Conservation (phyloP, 2,329 filamentous ascomycete species). For the Xylaria sp. region DNA sequence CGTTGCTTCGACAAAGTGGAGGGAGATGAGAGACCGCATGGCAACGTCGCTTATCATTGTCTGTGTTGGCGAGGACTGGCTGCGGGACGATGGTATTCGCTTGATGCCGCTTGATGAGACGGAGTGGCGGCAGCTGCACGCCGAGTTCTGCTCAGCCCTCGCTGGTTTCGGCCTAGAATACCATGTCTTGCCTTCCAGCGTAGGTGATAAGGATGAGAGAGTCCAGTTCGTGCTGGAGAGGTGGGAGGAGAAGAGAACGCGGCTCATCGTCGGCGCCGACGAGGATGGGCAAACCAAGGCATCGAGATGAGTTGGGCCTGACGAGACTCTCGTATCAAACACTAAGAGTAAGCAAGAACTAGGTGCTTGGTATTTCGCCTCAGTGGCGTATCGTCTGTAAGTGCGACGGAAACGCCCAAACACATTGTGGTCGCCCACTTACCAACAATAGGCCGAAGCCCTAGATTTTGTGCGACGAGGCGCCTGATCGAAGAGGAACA, state of each 20-base stretch:
- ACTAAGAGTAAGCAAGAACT: too few relatives aligned
- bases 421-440: too few relatives aligned
- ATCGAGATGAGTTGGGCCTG: too few relatives aligned
- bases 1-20: background rate
- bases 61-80: constrained; percentile 15
- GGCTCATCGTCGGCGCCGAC: background rate
- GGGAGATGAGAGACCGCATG: constrained; percentile 6
- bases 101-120: constrained; percentile 11
- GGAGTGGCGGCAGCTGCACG: constrained; percentile 8
- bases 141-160: constrained; percentile 4
- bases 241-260: constrained; percentile 8
- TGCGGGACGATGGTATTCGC: constrained; percentile 14
- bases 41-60: constrained; percentile 11
- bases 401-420: background rate
- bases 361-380: too few relatives aligned
- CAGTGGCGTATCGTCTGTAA: too few relatives aligned
- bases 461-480: too few relatives aligned
- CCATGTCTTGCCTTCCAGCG: background rate
- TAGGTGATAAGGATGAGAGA: constrained; percentile 3
- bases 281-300: background rate
- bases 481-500: too few relatives aligned
- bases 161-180: background rate
- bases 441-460: too few relatives aligned
- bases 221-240: constrained; percentile 11
- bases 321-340: too few relatives aligned